Percentiles rank a stretch among this genome's conserved stretches.
Evolutionary conservation across 2,329 filamentous ascomycete species (phyloP).

Genomic region (Amesomyces nigricolor): DNA sequence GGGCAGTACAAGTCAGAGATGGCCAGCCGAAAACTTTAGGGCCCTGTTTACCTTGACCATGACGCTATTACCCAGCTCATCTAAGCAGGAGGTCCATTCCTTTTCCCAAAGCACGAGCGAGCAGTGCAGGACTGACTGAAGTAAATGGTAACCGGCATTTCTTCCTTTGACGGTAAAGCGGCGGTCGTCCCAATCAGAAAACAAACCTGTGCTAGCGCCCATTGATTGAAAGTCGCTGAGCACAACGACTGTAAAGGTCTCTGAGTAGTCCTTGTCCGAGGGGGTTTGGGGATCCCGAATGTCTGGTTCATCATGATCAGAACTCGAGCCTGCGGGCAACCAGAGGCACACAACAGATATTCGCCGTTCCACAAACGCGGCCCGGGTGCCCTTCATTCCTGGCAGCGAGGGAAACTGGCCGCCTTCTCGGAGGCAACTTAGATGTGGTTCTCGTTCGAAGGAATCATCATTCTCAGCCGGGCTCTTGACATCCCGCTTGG

Average conservation of each 20-base stretch:
- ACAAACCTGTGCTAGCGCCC: neutral
- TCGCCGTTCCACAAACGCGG: slow-evolving; percentile 1
- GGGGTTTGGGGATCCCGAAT: too few relatives aligned
- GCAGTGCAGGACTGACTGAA: slow-evolving; percentile 2
- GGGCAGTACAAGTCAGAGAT: neutral
- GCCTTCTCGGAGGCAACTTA: neutral
- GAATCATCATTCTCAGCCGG: neutral
- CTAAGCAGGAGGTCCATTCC: slow-evolving; percentile 4
- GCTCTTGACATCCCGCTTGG: neutral
- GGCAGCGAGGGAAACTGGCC: slow-evolving; percentile 1
- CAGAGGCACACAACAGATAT: slow-evolving; percentile 8
- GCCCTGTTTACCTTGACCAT: neutral
- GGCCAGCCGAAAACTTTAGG: accelerated
- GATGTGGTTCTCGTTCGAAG: neutral
- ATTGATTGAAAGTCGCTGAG: neutral
- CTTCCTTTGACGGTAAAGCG: neutral
- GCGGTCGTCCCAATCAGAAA: slow-evolving; percentile 1
- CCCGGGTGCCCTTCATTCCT: neutral
- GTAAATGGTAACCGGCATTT: slow-evolving; percentile 5
- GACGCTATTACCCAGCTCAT: neutral
- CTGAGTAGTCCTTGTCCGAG: neutral
- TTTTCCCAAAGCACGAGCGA: neutral
- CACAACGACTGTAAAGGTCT: neutral
- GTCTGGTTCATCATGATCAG: too few relatives aligned
- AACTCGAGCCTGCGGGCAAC: too few relatives aligned